These are phyloP conservation scores for Aspergillus brasiliensis DNA, from an alignment of 2,329 filamentous ascomycete genomes.

Conservation along the genomic window DNA sequence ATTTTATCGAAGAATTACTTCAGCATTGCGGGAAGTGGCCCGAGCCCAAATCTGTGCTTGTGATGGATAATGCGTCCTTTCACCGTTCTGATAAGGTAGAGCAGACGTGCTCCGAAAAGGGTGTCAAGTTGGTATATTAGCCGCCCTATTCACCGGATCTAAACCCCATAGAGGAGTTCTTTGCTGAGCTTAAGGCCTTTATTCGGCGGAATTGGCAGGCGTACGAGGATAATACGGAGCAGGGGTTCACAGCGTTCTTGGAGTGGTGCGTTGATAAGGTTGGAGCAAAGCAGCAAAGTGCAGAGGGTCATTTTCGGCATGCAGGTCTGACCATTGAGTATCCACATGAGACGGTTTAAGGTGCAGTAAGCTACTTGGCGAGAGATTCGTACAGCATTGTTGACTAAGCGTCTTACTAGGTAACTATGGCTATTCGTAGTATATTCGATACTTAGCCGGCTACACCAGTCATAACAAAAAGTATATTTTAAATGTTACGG, in stretches of 20 bases:
- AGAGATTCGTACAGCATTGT: too few species aligned
- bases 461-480: too few species aligned
- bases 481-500: neutral
- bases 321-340: neutral
- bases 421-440: too few species aligned
- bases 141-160: conserved; percentile 1
- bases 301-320: conserved; percentile 13
- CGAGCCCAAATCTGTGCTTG: neutral
- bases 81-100: neutral
- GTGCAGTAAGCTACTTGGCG: too few species aligned
- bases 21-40: neutral
- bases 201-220: neutral
- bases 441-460: too few species aligned
- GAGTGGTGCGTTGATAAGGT: conserved; percentile 10
- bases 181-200: conserved; percentile 1
- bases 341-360: neutral
- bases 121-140: neutral
- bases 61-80: neutral
- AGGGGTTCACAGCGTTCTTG: conserved; percentile 9
- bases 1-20: neutral
- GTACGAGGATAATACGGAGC: conserved; percentile 1
- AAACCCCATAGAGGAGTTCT: neutral
- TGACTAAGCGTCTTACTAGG: too few species aligned
- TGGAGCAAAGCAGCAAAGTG: conserved; percentile 4
- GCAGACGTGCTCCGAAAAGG: neutral